phyloP scores from a whole-genome alignment of 2,329 filamentous ascomycete species.

The Diaporthe longicolla region DNA sequence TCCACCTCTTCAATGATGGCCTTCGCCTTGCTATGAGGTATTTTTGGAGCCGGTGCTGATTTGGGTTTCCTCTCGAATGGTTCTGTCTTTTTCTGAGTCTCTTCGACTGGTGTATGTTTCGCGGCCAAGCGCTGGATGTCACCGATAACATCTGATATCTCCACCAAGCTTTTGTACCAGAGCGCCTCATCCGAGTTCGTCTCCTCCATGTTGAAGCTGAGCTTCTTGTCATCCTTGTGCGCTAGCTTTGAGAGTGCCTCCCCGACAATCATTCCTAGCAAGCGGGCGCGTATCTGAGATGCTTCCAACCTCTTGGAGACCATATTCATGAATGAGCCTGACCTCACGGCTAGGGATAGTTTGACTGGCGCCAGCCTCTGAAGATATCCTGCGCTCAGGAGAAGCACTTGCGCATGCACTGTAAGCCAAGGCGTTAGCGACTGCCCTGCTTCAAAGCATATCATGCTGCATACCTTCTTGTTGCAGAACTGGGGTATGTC shows the following conservation, averaged over 20 bases:
- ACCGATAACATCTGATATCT: constrained; percentile 74
- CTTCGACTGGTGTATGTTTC: constrained; percentile 40
- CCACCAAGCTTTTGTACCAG: constrained; percentile 80
- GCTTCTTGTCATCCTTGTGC: constrained; percentile 77
- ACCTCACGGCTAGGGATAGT: constrained; percentile 78
- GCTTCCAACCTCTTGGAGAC: constrained; percentile 89
- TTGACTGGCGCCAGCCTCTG: constrained; percentile 76
- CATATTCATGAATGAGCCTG: constrained; percentile 79
- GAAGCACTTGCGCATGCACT: constrained; percentile 85
- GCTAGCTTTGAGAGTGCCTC: constrained; percentile 76
- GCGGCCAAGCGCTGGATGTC: constrained; percentile 63
- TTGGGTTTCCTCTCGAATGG: constrained; percentile 52
- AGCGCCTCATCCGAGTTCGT: constrained; percentile 78
- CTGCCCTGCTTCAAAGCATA: background rate
- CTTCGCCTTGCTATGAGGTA: constrained; percentile 52
- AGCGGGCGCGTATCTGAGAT: constrained; percentile 80
- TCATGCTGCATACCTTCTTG: constrained; percentile 80
- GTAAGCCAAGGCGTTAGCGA: constrained; percentile 26
- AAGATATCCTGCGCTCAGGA: constrained; percentile 83
- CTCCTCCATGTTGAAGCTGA: constrained; percentile 90
- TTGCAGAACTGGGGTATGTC: constrained; percentile 84
- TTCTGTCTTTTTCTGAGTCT: constrained; percentile 35
- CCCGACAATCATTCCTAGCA: constrained; percentile 90
- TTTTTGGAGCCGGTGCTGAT: constrained; percentile 46
- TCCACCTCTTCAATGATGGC: constrained; percentile 76